Evolutionary conservation across 768 basidiomycete species (phyloP).

Genomic region (Sporobolomyces pararoseus): DNA sequence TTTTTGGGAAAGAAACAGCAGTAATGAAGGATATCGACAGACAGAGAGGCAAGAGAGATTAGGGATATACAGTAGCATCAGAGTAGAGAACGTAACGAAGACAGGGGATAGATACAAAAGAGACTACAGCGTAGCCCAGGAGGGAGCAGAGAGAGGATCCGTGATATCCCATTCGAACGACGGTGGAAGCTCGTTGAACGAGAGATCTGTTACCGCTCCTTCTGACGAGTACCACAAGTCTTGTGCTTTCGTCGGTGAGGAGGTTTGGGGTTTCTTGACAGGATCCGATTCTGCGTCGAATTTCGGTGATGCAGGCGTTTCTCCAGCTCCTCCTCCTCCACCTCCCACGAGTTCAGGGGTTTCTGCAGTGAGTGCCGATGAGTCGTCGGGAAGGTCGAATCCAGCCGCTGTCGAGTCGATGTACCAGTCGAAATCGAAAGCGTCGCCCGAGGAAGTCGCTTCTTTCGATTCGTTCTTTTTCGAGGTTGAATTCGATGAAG

Average conservation of each 20-base stretch:
- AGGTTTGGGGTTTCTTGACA: conserved; percentile 4
- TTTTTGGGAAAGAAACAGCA: too few species aligned
- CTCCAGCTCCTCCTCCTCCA: conserved; percentile 13
- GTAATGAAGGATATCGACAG: conserved; percentile 2
- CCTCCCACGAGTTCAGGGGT: conserved; percentile 28
- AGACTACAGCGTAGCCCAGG: background rate
- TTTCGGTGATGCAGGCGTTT: conserved; percentile 4
- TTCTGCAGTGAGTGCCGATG: background rate
- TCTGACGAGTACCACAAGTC: conserved; percentile 13
- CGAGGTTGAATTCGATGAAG: background rate
- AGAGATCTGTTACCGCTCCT: background rate
- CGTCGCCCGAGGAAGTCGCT: background rate
- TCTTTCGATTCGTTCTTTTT: background rate
- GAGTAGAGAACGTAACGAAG: background rate
- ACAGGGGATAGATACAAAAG: too few species aligned
- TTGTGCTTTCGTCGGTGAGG: conserved; percentile 17
- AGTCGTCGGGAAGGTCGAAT: conserved; percentile 28
- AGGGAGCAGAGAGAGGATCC: conserved; percentile 5
- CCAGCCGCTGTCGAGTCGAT: conserved; percentile 35
- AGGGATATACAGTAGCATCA: background rate
- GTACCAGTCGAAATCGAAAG: conserved; percentile 27
- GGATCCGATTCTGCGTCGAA: background rate
- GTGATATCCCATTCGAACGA: conserved; percentile 15
- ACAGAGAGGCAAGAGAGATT: background rate
- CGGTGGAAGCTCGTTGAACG: conserved; percentile 2